Base-by-base conservation (phyloP, 352 stramenopile genomes). In the Phytophthora pseudosyringae region DNA sequence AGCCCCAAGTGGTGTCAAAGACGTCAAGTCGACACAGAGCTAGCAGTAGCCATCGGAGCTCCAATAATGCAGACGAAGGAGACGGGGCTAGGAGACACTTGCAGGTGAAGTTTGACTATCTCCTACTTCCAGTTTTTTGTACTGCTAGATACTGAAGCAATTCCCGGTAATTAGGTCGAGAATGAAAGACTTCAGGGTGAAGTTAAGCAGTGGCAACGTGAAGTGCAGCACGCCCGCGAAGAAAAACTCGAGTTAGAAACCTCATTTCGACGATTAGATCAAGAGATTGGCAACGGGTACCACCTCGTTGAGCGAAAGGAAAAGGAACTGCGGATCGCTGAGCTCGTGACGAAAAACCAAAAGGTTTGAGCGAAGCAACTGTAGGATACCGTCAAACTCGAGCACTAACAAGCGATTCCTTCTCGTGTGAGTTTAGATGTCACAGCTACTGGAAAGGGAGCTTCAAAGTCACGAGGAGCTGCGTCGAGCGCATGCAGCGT, bases 291-390 rank as follows among this genome's bases (percentile, higher is more conserved):
- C 21, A 86, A 61, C 32, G 80, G 78, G 0, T 89, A 85, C 45
- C 81, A 83, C 31, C 72, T 90, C 29, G 49, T 52, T 4, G 80
- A 89, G 64, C 69, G 80, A 12, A 86, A 84, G 45, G 76, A 90
- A 51, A 90, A 90, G 28, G 81, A 90, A 35, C 51, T 88, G 32
- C 73, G 73, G 38, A 90, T 90, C 56, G 68, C 71, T 1, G 81
- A 90, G 46, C 59, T 90, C 18, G 39, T 86, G 18, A 67, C 72
- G 3, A 90, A 90, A 54, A 90, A 88, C 25, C 71, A 81, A 66
- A 86, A 81, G 66, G 78, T 87, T 28, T 12, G 16, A 46, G 12
- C 7, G 7, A 21, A 31, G 9, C 21, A 5, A 25, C 12, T 40
- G 12, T 9, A 6, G 12, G 35, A n/a, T n/a, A 1, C 9, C 3